These are phyloP conservation scores for Leptographium flavum DNA, from an alignment of 2,329 filamentous ascomycete genomes.

Conservation along the genomic window DNA sequence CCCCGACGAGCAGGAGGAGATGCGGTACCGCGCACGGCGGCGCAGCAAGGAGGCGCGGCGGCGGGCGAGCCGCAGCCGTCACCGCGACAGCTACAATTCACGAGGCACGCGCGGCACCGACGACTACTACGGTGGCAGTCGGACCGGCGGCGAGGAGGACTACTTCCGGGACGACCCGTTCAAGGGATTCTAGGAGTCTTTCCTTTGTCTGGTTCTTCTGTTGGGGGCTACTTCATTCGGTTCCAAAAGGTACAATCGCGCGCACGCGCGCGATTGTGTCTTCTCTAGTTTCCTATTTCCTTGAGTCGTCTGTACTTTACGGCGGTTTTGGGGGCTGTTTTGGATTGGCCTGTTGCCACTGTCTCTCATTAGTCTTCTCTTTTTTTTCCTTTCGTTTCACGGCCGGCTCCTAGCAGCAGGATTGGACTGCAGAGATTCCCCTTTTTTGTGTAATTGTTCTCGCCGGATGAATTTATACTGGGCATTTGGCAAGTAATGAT, in stretches of 20 bases:
- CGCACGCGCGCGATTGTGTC: not conserved
- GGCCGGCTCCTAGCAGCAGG: not conserved
- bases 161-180: conserved; percentile 46
- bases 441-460: not conserved
- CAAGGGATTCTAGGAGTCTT: conserved; percentile 36
- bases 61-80: conserved; percentile 35
- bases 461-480: not conserved
- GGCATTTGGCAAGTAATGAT: no score
- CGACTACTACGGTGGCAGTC: conserved; percentile 32
- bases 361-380: not conserved
- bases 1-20: conserved; percentile 35
- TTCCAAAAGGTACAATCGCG: not conserved
- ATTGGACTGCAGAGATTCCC: not conserved
- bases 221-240: not conserved
- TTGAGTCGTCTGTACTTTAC: not conserved
- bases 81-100: conserved; percentile 34
- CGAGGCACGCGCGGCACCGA: conserved; percentile 31
- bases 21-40: conserved; percentile 30
- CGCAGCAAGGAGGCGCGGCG: conserved; percentile 42
- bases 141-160: conserved; percentile 37
- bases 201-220: not conserved
- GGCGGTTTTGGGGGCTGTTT: no score
- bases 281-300: not conserved
- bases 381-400: not conserved
- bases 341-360: not conserved